Evolutionary conservation across 1,284 basidiomycete genomes (phyloP), one percentile per base, ranked within the genome.

Genomic region (Cutaneotrichosporon mucoides): DNA sequence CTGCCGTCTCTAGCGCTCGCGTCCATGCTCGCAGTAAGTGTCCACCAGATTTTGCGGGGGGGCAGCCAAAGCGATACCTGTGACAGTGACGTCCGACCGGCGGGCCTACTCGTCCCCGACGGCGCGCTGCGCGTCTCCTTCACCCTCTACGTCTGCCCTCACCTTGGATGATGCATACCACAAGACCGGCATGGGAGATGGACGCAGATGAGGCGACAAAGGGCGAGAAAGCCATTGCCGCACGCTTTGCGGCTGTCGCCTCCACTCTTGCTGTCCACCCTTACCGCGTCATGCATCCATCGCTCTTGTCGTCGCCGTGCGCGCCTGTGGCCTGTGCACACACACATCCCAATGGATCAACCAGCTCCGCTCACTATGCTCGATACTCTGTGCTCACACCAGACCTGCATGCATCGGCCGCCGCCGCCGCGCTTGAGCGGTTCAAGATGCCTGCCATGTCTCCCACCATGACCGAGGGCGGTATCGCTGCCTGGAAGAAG

Each of bases 381-480:
- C 34, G 42, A 12, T 33, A n/a, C 33, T 3, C 12, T 12, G 13
- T 33, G 46, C 57, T 34, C 11, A 47, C 49, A 16, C 8, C 73
- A 95, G 92, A 86, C 71, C 80, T 96, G 61, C 90, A 92, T 81
- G 83, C 84, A 68, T 92, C 93, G 52, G 84, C 87, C 61, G 84
- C 86, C 64, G 81, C 87, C 68, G 81, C 84, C 80, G 93, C 88
- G 50, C 85, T 97, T 66, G 83, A 87, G 68, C 91, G 88, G 79
- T 96, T 99, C 82, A 83, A 88, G 68, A 97, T 99, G 94, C 95
- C 95, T 60, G 95, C 93, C 70, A 99, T 99, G 96, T 96, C 92
- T 67, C 95, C 95, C 53, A 99, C 95, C 64, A 99, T 99, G 95
- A 94, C 92, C 10, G 95, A 98, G 82, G 96, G 96, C 68, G 96